Base-by-base conservation (phyloP, 2,329 filamentous ascomycete genomes). In the Diplodia seriata region DNA sequence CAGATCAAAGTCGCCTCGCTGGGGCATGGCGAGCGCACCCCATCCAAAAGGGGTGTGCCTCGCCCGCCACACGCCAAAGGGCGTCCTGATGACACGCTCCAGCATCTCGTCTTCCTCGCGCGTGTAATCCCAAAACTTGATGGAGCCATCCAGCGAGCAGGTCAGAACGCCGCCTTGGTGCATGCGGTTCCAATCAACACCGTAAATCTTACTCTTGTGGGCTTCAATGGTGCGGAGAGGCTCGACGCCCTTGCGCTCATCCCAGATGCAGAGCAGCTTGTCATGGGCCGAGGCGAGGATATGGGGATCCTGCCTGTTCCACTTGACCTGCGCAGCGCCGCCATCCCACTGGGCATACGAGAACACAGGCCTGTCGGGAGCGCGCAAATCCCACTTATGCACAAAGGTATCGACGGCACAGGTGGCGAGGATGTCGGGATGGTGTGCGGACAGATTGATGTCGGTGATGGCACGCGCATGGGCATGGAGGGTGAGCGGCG, bases 381-480 rank as follows among this genome's bases (percentile, higher is more conserved):
- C 85, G 43, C 94, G 87, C 55, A 97, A 82, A 80, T 97, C 94
- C 93, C 94, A 97, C 74, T 90, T 93, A 77, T 97, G 92, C 9
- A 97, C 91, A 74, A 93, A 97, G 62, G 93, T 95, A 78, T 97
- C 94, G 36, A 97, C 92, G 3, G 93, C 91, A 77, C 93, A 97
- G 0, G 94, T 97, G 11, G 93, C 92, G 18, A 97, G 86, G 53
- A 94, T 84, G 75, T 97, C 94, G 0, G 93, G 92, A 75, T 97
- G 91, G 73, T 97, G 92, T 5, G 94, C 93, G 0, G 93, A 97
- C 78, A 97, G 97, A 78, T 97, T 97, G 78, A 97, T 93, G 76
- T 97, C 94, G 8, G 94, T 97, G 72, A 97, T 97, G 70, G 94
- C 93, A 71, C 94, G 87, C 55, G 88, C 92, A 78, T 92, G 94